A percentile compares a stretch with the other conserved stretches of the same genome.
phyloP scores from a whole-genome alignment of 2,329 filamentous ascomycete species.

The Colletotrichum sojae region DNA sequence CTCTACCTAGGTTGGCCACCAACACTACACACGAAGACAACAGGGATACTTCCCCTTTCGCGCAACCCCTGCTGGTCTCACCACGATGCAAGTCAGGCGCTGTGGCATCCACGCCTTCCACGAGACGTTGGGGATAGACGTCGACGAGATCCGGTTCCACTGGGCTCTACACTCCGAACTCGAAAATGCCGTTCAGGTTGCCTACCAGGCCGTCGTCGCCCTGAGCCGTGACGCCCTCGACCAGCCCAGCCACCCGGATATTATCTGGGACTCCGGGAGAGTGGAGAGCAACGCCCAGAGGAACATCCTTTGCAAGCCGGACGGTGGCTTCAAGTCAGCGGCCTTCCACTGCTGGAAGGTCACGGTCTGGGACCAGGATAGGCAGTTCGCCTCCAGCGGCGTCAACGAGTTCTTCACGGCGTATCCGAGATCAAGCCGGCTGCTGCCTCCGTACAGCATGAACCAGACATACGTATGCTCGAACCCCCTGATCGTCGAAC shows the following conservation, averaged over 20 bases:
- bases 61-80: neutral
- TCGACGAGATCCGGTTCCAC: slow-evolving; percentile 53
- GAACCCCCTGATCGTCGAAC: neutral
- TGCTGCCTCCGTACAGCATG: slow-evolving; percentile 57
- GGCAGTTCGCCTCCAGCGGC: slow-evolving; percentile 43
- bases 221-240: neutral
- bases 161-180: slow-evolving; percentile 50
- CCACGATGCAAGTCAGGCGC: slow-evolving; percentile 47
- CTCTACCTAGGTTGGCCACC: neutral
- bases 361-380: slow-evolving; percentile 53
- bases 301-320: slow-evolving; percentile 44
- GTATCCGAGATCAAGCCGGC: slow-evolving; percentile 51
- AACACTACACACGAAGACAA: neutral
- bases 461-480: slow-evolving; percentile 54
- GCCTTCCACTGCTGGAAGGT: slow-evolving; percentile 54
- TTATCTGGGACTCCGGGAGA: slow-evolving; percentile 43
- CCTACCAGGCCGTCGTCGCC: slow-evolving; percentile 47
- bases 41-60: neutral
- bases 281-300: slow-evolving; percentile 43
- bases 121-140: slow-evolving; percentile 55
- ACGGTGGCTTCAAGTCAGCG: slow-evolving; percentile 53
- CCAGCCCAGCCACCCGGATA: neutral
- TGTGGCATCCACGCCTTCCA: slow-evolving; percentile 57
- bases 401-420: slow-evolving; percentile 56
- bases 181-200: slow-evolving; percentile 48